Base-by-base conservation (phyloP, 2,329 filamentous ascomycete species). In the Knoxdaviesia proteae region DNA sequence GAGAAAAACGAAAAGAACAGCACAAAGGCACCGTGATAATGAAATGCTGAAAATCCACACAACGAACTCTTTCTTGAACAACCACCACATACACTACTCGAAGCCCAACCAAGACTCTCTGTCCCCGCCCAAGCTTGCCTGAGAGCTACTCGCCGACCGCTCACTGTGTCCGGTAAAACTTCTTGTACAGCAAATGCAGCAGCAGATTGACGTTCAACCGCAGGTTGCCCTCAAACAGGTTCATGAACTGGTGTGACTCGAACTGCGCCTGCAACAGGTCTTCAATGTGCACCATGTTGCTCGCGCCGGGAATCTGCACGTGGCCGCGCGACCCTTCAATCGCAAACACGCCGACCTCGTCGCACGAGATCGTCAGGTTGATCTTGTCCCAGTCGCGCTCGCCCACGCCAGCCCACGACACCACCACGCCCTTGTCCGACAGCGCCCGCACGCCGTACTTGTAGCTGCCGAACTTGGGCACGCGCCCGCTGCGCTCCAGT, bases 381-480 rank as follows among this genome's bases (percentile, higher is more conserved):
- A 94, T 80, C 54, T 84, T 82, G 53, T 88, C 82, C 78, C 81
- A 94, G 56, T 94, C 83, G 8, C 71, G 68, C 50, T 94, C 83
- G 9, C 69, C 66, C 51, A 88, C 84, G 34, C 86, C 86, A 44
- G 75, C 72, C 86, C 90, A 96, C n/a, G 76, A 71, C 33, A 98
- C 83, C 10, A 98, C 68, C 6, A 96, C 90, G 43, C 90, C 90
- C 63, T 94, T 94, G 55, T 96, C 88, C 2, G 78, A 79, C 6
- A 98, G 74, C 41, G 81, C 78, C 42, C 86, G 80, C 4, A 84
- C 87, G 43, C 82, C 88, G 65, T 98, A 98, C 64, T 96, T 96
- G 75, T 81, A 98, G 35, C 83, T 92, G 48, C 92, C 90, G 56
- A 98, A 98, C 58, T 94, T 94, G 59, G 93, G 92, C 42, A 93